Evolutionary conservation across 805 yeast genomes (phyloP).

Genomic region (Teunomyces aglyptinius): DNA sequence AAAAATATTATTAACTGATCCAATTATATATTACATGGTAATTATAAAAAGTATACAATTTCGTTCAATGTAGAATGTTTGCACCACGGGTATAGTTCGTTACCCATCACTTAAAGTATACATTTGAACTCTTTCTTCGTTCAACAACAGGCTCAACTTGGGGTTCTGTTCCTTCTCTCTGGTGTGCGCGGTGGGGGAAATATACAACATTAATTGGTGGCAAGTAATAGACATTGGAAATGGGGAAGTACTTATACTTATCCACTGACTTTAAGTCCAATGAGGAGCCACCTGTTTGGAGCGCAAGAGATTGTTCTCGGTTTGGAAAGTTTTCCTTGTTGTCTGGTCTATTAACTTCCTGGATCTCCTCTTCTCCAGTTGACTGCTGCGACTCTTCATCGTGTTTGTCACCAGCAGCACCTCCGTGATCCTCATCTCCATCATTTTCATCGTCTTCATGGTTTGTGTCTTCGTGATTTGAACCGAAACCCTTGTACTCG

Average conservation of each 20-base stretch:
- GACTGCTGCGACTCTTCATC: slow-evolving; percentile 3
- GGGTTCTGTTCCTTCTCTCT: slow-evolving; percentile 11
- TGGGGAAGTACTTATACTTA: slow-evolving; percentile 50
- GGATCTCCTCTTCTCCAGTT: slow-evolving; percentile 4
- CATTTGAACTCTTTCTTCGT: slow-evolving; percentile 14
- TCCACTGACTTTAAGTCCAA: slow-evolving; percentile 11
- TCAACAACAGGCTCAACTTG: slow-evolving; percentile 10
- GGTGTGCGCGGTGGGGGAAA: slow-evolving; percentile 56
- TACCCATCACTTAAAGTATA: slow-evolving; percentile 12
- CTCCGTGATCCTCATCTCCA: not conserved
- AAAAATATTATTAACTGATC: not conserved
- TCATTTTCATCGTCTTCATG: slow-evolving; percentile 6
- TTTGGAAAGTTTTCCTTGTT: not conserved
- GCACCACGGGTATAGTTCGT: too few relatives aligned
- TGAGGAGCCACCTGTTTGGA: not conserved
- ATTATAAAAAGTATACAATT: not conserved
- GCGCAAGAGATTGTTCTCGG: slow-evolving; percentile 1
- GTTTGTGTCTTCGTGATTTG: not conserved
- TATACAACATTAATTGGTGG: slow-evolving; percentile 57
- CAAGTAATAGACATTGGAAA: slow-evolving; percentile 48
- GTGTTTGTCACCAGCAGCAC: not conserved
- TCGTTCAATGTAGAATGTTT: not conserved
- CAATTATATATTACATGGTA: not conserved
- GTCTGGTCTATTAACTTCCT: not conserved
- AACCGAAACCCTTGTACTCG: not conserved